Evolutionary conservation across 441 rosid species (phyloP).

Genomic region (Aleurites moluccanus): DNA sequence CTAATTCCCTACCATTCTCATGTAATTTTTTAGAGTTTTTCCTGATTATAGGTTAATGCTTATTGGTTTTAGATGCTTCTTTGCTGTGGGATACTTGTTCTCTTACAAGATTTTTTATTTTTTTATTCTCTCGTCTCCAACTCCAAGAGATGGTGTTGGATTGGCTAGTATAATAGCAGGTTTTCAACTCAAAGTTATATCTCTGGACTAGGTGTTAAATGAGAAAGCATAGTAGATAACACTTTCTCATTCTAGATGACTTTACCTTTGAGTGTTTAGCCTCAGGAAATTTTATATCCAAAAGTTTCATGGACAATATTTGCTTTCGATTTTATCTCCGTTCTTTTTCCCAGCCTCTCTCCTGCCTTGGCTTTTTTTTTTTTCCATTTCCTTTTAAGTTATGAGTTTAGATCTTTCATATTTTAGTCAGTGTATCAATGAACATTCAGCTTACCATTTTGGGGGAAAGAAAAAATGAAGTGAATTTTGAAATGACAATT

Average conservation of each 20-base stretch:
- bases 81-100: background rate
- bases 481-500: too few species aligned
- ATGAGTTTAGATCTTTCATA: background rate
- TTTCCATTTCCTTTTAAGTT: background rate
- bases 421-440: background rate
- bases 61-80: too few species aligned
- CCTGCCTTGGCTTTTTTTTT: background rate
- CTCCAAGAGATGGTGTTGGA: background rate
- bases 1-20: too few species aligned
- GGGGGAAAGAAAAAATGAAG: background rate
- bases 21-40: too few species aligned
- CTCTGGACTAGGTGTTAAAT: background rate
- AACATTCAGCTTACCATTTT: background rate
- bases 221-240: background rate
- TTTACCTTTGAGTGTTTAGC: background rate
- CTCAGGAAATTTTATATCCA: background rate
- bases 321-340: background rate
- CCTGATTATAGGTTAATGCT: background rate
- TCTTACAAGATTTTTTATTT: too few species aligned
- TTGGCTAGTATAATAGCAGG: background rate
- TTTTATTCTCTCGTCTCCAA: background rate
- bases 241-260: background rate
- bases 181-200: background rate
- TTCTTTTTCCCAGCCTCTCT: background rate
- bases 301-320: background rate